phyloP scores from a whole-genome alignment of 106 monocot genomes.

The Acanthochlamys bracteata region DNA sequence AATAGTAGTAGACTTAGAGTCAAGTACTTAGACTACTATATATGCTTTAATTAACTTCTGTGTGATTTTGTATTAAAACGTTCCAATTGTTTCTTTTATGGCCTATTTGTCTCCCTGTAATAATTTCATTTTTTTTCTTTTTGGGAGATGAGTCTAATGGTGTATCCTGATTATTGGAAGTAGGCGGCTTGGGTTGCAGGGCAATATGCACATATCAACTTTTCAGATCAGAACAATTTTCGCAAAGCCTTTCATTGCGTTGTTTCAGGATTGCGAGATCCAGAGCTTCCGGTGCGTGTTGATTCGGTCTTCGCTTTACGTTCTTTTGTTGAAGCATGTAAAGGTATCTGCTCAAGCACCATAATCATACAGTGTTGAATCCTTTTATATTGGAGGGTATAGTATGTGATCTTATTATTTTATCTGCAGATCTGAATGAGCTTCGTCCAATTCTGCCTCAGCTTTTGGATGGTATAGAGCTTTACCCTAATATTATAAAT shows the following conservation, averaged over 20 bases:
- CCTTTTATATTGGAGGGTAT: too few species aligned
- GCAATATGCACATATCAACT: conserved; percentile 89
- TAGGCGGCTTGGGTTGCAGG: conserved; percentile 99
- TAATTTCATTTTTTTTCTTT: too few species aligned
- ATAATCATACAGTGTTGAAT: too few species aligned
- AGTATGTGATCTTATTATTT: too few species aligned
- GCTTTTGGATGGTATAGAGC: conserved; percentile 84
- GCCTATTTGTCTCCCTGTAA: too few species aligned
- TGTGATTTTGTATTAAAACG: too few species aligned
- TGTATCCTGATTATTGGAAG: not conserved
- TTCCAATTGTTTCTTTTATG: too few species aligned
- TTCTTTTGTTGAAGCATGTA: conserved; percentile 96
- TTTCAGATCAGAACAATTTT: conserved; percentile 80
- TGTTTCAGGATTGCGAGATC: conserved; percentile 76
- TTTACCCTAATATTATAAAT: not conserved
- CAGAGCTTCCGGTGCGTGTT: conserved; percentile 98
- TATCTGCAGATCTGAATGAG: conserved; percentile 74
- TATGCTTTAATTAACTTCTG: too few species aligned
- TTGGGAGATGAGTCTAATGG: too few species aligned
- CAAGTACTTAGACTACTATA: too few species aligned
- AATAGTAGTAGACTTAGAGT: too few species aligned
- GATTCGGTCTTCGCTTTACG: conserved; percentile 99
- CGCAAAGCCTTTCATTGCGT: conserved; percentile 66
- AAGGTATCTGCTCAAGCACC: too few species aligned
- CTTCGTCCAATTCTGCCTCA: conserved; percentile 91